Conservation (phyloP, 768 basidiomycete genomes). For the Psilocybe subaeruginosa region DNA sequence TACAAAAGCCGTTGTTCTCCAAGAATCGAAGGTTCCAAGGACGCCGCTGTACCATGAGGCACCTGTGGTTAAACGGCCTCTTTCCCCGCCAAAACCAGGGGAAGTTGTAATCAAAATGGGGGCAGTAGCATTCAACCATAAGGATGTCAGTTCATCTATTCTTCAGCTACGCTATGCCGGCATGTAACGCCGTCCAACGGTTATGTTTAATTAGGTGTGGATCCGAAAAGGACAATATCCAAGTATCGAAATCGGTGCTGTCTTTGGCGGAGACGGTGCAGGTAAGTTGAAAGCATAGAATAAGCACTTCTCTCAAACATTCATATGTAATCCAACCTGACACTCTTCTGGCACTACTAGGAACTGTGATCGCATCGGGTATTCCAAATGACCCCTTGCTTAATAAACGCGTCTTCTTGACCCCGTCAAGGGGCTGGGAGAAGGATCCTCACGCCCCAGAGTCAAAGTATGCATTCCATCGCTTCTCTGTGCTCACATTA, state of each 20-base stretch:
- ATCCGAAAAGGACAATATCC: constrained; percentile 73
- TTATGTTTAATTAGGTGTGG: constrained; percentile 58
- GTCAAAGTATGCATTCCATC: constrained; percentile 44
- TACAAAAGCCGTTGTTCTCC: constrained; percentile 53
- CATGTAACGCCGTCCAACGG: background rate
- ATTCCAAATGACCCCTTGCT: constrained; percentile 59
- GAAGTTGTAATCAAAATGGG: constrained; percentile 69
- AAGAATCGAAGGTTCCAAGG: constrained; percentile 37
- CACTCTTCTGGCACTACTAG: constrained; percentile 33
- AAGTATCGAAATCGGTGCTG: constrained; percentile 56
- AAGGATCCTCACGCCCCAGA: constrained; percentile 67
- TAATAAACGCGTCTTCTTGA: constrained; percentile 71
- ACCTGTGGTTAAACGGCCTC: constrained; percentile 47
- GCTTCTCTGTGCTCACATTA: background rate
- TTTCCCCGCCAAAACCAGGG: constrained; percentile 54
- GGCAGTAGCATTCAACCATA: constrained; percentile 78
- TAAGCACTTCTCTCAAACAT: background rate
- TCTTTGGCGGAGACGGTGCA: constrained; percentile 75
- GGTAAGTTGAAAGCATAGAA: constrained; percentile 41
- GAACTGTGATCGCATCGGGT: constrained; percentile 62
- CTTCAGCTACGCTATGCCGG: background rate
- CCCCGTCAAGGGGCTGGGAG: constrained; percentile 80
- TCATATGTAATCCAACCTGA: background rate
- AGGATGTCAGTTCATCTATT: constrained; percentile 51
- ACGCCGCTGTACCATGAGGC: constrained; percentile 61